Conservation (phyloP, 495 filamentous ascomycete species). For the Neurospora sp. region DNA sequence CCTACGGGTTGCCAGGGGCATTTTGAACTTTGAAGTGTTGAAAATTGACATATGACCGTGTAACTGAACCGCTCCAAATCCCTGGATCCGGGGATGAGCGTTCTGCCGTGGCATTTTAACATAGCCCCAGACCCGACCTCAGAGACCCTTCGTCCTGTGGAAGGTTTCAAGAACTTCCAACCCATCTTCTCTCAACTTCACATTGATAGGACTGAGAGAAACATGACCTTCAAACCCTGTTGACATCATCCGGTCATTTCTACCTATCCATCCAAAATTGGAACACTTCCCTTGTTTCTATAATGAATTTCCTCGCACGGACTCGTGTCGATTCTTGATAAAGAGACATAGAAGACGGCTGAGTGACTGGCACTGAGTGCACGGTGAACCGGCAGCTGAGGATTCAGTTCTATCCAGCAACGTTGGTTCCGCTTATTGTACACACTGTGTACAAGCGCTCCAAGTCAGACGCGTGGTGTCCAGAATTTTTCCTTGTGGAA, state of each 20-base stretch:
- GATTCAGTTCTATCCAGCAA: background rate
- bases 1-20: background rate
- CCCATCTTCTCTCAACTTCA: background rate
- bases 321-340: background rate
- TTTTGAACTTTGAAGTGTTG: background rate
- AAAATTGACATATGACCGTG: background rate
- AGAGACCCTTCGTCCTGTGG: background rate
- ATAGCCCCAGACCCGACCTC: background rate
- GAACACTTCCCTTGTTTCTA: background rate
- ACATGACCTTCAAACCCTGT: background rate
- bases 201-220: background rate
- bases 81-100: background rate
- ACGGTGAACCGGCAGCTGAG: background rate
- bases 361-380: background rate
- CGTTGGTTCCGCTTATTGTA: background rate
- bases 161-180: background rate
- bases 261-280: background rate
- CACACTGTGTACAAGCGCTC: background rate
- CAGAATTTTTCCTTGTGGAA: background rate
- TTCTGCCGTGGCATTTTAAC: background rate
- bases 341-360: background rate
- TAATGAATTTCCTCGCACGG: background rate
- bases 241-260: background rate
- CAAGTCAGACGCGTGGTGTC: background rate
- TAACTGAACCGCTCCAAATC: background rate